A percentile compares a stretch with the other conserved stretches of the same genome.
These are phyloP conservation scores for Aspergillus vadensis DNA, from an alignment of 2,329 filamentous ascomycete genomes.

Conservation along the genomic window DNA sequence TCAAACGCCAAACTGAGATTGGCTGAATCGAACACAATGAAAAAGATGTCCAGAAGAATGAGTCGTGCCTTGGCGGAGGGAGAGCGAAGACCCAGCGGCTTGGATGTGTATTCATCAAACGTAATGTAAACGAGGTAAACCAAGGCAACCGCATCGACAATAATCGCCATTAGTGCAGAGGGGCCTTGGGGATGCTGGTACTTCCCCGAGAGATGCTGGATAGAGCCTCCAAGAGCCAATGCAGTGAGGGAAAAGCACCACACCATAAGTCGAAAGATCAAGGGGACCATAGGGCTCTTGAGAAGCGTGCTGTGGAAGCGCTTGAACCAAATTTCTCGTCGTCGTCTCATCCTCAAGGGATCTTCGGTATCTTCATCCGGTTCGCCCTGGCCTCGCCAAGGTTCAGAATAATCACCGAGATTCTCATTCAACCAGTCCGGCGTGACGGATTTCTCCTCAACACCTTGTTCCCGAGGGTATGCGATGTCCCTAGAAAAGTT, in stretches of 20 bases:
- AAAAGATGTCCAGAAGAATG: conserved; percentile 88
- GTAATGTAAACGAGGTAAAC: conserved; percentile 93
- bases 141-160: conserved; percentile 84
- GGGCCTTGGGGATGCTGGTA: conserved; percentile 60
- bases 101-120: conserved; percentile 93
- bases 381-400: conserved; percentile 55
- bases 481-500: conserved; percentile 47
- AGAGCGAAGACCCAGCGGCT: conserved; percentile 83
- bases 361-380: conserved; percentile 55
- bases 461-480: conserved; percentile 41
- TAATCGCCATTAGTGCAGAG: conserved; percentile 84
- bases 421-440: conserved; percentile 51
- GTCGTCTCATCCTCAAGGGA: conserved; percentile 51
- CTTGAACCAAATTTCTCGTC: conserved; percentile 57
- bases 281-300: conserved; percentile 80
- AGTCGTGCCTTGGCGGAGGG: conserved; percentile 84
- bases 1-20: conserved; percentile 90
- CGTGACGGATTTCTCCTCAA: conserved; percentile 45
- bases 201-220: conserved; percentile 63
- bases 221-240: conserved; percentile 73
- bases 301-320: conserved; percentile 70
- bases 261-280: conserved; percentile 79
- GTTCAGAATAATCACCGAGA: conserved; percentile 47
- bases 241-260: conserved; percentile 81
- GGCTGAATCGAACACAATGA: conserved; percentile 95